Percentiles rank a stretch among this genome's conserved stretches.
These are phyloP conservation scores for Alternaria sp. DNA, from an alignment of 2,329 filamentous ascomycete species.

Conservation along the genomic window DNA sequence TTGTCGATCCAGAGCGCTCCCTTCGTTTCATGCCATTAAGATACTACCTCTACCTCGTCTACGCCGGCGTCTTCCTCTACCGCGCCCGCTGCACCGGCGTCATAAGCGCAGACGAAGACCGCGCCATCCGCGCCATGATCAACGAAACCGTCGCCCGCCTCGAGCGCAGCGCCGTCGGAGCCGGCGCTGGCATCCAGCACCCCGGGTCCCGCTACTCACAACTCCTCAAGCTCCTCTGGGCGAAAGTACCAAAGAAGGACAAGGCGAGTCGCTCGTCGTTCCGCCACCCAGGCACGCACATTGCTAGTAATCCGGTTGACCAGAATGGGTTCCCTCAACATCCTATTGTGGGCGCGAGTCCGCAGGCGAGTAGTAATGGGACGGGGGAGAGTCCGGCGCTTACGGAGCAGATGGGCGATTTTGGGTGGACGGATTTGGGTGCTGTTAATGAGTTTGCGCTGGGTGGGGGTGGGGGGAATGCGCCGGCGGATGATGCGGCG, in stretches of 20 bases:
- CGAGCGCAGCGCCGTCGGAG: conserved; percentile 51
- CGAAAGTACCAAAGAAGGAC: conserved; percentile 51
- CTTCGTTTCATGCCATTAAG: conserved; percentile 57
- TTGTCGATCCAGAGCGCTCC: conserved; percentile 55
- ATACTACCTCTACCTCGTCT: conserved; percentile 58
- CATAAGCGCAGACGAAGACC: conserved; percentile 55
- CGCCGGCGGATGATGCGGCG: conserved; percentile 31
- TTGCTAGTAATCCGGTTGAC: conserved; percentile 35
- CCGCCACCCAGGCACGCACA: conserved; percentile 41
- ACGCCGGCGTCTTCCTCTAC: conserved; percentile 58
- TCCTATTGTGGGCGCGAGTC: conserved; percentile 19
- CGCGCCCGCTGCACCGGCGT: conserved; percentile 56
- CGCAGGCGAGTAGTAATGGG: conserved; percentile 49
- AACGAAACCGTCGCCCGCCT: conserved; percentile 54
- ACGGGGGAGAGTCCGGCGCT: conserved; percentile 51
- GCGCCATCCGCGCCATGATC: conserved; percentile 55
- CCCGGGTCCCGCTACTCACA: conserved; percentile 56
- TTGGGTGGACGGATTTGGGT: conserved; percentile 57
- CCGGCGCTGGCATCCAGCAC: conserved; percentile 50
- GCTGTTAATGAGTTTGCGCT: conserved; percentile 58
- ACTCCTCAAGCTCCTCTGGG: conserved; percentile 56
- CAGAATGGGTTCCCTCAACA: conserved; percentile 31
- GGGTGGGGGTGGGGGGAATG: conserved; percentile 47
- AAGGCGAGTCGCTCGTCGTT: conserved; percentile 33
- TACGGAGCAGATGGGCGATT: conserved; percentile 57